phyloP scores from a whole-genome alignment of 2,329 filamentous ascomycete genomes.

The Alternaria gaisen region DNA sequence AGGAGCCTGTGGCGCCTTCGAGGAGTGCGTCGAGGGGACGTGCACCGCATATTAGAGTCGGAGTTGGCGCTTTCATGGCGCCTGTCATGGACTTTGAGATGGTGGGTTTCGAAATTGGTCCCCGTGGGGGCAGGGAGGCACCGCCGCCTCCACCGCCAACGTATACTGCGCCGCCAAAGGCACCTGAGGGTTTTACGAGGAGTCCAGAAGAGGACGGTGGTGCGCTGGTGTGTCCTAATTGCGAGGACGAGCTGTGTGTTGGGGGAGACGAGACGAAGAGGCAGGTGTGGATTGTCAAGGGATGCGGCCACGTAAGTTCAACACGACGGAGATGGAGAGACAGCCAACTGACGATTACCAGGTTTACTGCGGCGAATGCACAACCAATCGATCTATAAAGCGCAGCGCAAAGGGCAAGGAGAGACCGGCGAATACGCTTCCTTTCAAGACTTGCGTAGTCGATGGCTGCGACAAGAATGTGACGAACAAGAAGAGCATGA shows the following conservation, averaged over 20 bases:
- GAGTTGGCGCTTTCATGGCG: conserved; percentile 34
- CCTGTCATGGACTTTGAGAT: conserved; percentile 52
- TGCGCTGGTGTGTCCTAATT: conserved; percentile 84
- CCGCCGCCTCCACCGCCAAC: conserved; percentile 46
- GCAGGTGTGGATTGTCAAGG: conserved; percentile 91
- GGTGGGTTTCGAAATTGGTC: conserved; percentile 56
- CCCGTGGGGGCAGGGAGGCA: conserved; percentile 30
- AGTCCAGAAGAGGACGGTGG: conserved; percentile 75
- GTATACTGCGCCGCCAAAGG: conserved; percentile 71
- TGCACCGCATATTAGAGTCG: conserved; percentile 30
- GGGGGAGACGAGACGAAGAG: conserved; percentile 74
- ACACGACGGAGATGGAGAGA: no score
- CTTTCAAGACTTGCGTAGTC: conserved; percentile 58
- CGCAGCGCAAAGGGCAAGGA: conserved; percentile 54
- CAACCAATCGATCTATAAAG: conserved; percentile 50
- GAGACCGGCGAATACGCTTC: conserved; percentile 39
- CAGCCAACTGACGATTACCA: conserved; percentile 27
- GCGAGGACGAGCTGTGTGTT: conserved; percentile 81
- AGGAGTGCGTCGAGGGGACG: conserved; percentile 20
- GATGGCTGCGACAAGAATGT: conserved; percentile 54
- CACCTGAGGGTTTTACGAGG: conserved; percentile 81
- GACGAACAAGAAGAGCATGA: conserved; percentile 46
- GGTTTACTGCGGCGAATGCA: conserved; percentile 65
- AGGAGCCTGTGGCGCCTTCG: conserved; percentile 26
- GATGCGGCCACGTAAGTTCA: conserved; percentile 84